Percentiles rank a stretch among this genome's conserved stretches.
Evolutionary conservation across 768 basidiomycete species (phyloP).

Genomic region (Rhodosporidiobolus odoratus): DNA sequence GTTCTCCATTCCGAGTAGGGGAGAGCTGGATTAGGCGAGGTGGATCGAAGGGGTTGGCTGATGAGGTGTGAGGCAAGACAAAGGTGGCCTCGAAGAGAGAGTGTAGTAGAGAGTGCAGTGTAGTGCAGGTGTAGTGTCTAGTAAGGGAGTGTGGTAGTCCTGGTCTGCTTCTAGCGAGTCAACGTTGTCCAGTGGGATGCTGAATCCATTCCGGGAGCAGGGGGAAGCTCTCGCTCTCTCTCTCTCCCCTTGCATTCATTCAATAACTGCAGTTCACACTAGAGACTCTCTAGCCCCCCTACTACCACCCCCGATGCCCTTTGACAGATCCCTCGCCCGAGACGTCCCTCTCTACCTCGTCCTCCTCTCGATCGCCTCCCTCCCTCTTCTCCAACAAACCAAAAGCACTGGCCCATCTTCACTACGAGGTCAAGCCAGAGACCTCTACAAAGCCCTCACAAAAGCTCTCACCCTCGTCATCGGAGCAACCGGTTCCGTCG

Average conservation of each 20-base stretch:
- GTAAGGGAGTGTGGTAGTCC: too few species aligned
- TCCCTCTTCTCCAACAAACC: conserved; percentile 17
- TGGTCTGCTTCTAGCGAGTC: too few species aligned
- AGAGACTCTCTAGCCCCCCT: neutral
- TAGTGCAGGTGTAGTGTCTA: too few species aligned
- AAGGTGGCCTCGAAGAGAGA: too few species aligned
- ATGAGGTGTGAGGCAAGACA: neutral
- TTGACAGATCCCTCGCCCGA: conserved; percentile 3
- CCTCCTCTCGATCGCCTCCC: conserved; percentile 1
- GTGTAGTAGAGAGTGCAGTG: too few species aligned
- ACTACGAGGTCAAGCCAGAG: conserved; percentile 2
- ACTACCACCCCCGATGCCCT: neutral
- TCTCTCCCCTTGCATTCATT: neutral
- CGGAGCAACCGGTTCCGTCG: conserved; percentile 1
- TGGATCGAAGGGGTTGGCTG: neutral
- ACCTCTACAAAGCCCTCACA: neutral
- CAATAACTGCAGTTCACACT: neutral
- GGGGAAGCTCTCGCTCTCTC: neutral
- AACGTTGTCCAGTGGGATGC: too few species aligned
- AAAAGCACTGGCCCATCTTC: neutral
- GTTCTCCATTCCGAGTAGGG: conserved; percentile 17
- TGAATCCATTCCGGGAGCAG: neutral
- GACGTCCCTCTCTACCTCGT: conserved; percentile 13
- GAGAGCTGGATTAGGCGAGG: neutral
- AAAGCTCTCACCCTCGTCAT: neutral